Evolutionary conservation across 257 asterid genomes (phyloP).

Genomic region (Jaltomata sinuosa): DNA sequence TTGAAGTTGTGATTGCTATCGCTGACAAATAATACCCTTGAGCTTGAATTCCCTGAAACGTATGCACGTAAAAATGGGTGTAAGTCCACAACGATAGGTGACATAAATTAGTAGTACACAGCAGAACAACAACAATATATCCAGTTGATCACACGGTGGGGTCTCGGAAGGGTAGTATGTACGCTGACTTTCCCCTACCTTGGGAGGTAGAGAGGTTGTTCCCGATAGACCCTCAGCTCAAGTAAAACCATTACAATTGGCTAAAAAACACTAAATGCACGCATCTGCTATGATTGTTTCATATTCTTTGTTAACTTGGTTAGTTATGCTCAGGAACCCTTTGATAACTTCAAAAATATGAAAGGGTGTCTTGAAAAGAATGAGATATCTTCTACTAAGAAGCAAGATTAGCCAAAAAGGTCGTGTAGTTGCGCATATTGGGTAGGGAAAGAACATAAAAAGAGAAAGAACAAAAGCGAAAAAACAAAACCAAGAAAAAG

Average conservation of each 20-base stretch:
- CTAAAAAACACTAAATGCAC: not conserved
- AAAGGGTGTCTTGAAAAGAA: not conserved
- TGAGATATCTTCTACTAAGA: not conserved
- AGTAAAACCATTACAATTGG: too few species aligned
- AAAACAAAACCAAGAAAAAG: not conserved
- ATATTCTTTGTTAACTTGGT: not conserved
- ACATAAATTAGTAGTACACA: not conserved
- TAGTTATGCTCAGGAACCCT: not conserved
- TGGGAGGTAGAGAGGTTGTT: too few species aligned
- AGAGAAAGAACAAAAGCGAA: not conserved
- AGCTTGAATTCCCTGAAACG: slow-evolving; percentile 46
- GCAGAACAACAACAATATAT: too few species aligned
- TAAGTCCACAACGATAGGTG: not conserved
- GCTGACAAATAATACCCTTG: slow-evolving; percentile 24
- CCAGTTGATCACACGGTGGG: too few species aligned
- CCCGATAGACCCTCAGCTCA: too few species aligned
- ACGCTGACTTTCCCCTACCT: too few species aligned
- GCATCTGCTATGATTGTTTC: not conserved
- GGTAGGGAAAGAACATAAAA: not conserved
- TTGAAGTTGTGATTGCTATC: slow-evolving; percentile 27
- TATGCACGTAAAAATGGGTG: not conserved
- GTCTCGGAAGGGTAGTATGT: too few species aligned
- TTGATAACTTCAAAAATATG: not conserved
- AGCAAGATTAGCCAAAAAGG: too few species aligned
- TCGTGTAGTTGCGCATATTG: too few species aligned